Percentiles rank a stretch among this genome's conserved stretches.
Evolutionary conservation across 495 filamentous ascomycete genomes (phyloP).

Genomic region (Penicillium cataractarum): DNA sequence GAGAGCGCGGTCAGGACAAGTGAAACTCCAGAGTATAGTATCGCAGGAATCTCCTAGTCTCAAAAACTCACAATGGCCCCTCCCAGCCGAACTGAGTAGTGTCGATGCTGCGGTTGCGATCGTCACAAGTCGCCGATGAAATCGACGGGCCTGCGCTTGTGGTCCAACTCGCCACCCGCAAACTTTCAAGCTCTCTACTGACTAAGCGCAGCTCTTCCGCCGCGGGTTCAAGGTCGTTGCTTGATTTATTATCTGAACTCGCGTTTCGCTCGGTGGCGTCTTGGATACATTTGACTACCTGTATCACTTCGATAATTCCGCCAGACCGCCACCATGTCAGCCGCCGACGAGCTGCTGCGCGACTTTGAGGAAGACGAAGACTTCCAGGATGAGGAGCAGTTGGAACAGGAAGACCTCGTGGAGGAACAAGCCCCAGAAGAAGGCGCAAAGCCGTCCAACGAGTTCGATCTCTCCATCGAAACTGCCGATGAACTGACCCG

Average conservation of each 20-base stretch:
- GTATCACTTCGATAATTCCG: too few relatives aligned
- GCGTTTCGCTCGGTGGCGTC: conserved; percentile 17
- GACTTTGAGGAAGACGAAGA: conserved; percentile 50
- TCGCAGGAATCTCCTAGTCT: neutral
- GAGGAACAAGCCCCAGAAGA: conserved; percentile 33
- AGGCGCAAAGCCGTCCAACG: conserved; percentile 59
- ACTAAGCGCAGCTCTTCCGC: conserved; percentile 23
- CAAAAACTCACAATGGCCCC: neutral
- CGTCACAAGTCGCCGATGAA: conserved; percentile 18
- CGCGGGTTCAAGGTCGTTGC: neutral
- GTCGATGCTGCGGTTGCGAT: neutral
- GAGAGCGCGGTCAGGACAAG: neutral
- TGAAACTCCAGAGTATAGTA: neutral
- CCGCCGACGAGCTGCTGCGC: conserved; percentile 49
- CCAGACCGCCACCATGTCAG: conserved; percentile 39
- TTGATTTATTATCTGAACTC: conserved; percentile 3
- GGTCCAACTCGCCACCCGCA: conserved; percentile 24
- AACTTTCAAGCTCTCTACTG: conserved; percentile 13
- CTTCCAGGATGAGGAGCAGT: conserved; percentile 32
- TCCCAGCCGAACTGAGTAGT: conserved; percentile 9
- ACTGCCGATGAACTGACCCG: conserved; percentile 91
- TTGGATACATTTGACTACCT: conserved; percentile 2
- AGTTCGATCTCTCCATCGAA: conserved; percentile 89
- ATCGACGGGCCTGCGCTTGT: conserved; percentile 18
- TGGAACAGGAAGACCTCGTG: conserved; percentile 30